Percentiles rank a stretch among this genome's conserved stretches.
Evolutionary conservation across 805 yeast genomes (phyloP).

Genomic region (Ogataea minuta): DNA sequence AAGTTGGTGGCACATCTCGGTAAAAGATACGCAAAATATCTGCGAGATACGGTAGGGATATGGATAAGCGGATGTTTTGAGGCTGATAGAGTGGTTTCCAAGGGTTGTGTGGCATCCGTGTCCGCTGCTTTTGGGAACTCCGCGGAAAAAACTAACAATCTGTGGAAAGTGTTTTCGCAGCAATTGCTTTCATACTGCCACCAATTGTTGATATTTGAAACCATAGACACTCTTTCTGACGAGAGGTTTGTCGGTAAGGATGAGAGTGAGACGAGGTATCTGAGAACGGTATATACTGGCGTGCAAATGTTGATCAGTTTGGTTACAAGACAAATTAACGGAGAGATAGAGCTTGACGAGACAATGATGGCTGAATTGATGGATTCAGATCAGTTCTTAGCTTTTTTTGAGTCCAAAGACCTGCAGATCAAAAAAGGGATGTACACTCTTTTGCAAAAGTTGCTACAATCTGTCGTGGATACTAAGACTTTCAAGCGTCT

Average conservation of each 20-base stretch:
- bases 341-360: constrained; percentile 19
- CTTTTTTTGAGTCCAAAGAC: constrained; percentile 38
- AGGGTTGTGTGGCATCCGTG: constrained; percentile 47
- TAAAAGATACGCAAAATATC: constrained; percentile 59
- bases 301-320: constrained; percentile 43
- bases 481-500: constrained; percentile 38
- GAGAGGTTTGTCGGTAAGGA: constrained; percentile 65
- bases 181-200: constrained; percentile 55
- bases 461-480: constrained; percentile 26
- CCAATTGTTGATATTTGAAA: constrained; percentile 54
- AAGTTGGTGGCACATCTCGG: constrained; percentile 47
- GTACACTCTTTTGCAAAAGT: constrained; percentile 36
- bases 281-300: constrained; percentile 51
- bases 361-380: constrained; percentile 37
- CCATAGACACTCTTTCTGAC: constrained; percentile 66
- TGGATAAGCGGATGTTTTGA: constrained; percentile 76
- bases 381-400: constrained; percentile 44
- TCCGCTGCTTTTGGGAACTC: constrained; percentile 54
- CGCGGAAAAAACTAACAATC: constrained; percentile 49
- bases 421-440: constrained; percentile 42
- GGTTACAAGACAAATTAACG: constrained; percentile 8
- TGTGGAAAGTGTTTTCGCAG: constrained; percentile 59
- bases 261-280: constrained; percentile 64
- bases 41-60: constrained; percentile 69
- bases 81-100: constrained; percentile 58